Base-by-base conservation (phyloP, 768 basidiomycete species). In the Amylocystis lapponica region DNA sequence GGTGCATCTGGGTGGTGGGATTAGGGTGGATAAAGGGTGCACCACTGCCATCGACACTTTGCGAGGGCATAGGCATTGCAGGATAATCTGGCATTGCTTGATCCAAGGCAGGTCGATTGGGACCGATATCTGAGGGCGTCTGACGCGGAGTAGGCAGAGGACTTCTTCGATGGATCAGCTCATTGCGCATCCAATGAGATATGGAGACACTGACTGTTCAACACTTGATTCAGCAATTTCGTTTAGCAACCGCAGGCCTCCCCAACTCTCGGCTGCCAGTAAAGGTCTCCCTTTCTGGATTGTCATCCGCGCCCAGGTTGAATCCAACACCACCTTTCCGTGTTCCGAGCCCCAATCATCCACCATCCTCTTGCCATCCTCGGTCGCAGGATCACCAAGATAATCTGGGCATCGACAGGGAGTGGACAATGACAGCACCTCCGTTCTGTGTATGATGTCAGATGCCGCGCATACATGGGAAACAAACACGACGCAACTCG, bases 121-220 rank as follows among this genome's bases (percentile, higher is more conserved):
- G n/a, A n/a, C n/a, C n/a, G n/a, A n/a, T n/a, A n/a, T 51, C 47
- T 2, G 43, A 35, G 13, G 80, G 79, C 12, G 78, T 81, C 13
- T 69, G 66, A 21, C 81, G 68, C 14, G 81, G 81, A 3, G 81
- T 83, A 25, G 81, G 80, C 41, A 83, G 57, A 41, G 74, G 70
- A 53, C 75, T 78, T 75, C 74, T 79, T 74, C 36, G 50, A 39
- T 20, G 19, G 31, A 12, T 53, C 27, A 53, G 33, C 7, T 33
- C 32, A 27, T 26, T 14, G 4, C 22, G 2, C 5, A 16, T n/a
- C 10, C 10, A 33, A 12, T 17, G 25, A n/a, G 48, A 58, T 40
- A 43, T 19, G 47, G 39, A 39, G 26, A 19, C 36, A 69, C 76
- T 66, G 66, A 79, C 75, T 76, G 74, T 43, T 60, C 55, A 23